phyloP scores from a whole-genome alignment of 257 asterid species.

The Plantago major region DNA sequence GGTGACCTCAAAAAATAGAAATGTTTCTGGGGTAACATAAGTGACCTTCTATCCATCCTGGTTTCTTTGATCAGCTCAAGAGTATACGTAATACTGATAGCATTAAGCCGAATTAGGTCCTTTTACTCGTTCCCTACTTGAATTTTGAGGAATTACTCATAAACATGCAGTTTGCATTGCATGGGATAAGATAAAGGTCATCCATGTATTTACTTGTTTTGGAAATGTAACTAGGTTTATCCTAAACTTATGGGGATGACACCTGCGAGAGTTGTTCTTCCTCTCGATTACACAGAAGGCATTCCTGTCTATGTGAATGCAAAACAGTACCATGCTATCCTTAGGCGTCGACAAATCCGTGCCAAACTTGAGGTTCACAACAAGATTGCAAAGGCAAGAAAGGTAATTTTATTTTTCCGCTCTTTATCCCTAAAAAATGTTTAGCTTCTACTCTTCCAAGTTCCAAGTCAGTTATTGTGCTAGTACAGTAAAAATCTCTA shows the following conservation, averaged over 20 bases:
- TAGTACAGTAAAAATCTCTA: no score
- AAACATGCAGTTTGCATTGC: neutral
- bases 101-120: no score
- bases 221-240: slow-evolving; percentile 39
- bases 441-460: no score
- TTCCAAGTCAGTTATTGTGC: no score
- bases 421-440: neutral
- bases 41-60: no score
- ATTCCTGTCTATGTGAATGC: slow-evolving; percentile 66
- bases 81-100: no score
- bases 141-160: no score
- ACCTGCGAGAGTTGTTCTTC: slow-evolving; percentile 51
- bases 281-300: slow-evolving; percentile 50
- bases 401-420: slow-evolving; percentile 34
- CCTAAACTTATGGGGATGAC: slow-evolving; percentile 51
- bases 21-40: no score
- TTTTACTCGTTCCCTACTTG: no score
- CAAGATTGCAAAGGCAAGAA: slow-evolving; percentile 44
- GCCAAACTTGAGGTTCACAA: slow-evolving; percentile 72
- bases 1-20: no score
- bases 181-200: neutral
- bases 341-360: slow-evolving; percentile 67
- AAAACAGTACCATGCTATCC: slow-evolving; percentile 71
- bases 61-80: no score
- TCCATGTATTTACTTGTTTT: neutral